Base-by-base conservation (phyloP, 768 basidiomycete species). In the Suillus occidentalis region DNA sequence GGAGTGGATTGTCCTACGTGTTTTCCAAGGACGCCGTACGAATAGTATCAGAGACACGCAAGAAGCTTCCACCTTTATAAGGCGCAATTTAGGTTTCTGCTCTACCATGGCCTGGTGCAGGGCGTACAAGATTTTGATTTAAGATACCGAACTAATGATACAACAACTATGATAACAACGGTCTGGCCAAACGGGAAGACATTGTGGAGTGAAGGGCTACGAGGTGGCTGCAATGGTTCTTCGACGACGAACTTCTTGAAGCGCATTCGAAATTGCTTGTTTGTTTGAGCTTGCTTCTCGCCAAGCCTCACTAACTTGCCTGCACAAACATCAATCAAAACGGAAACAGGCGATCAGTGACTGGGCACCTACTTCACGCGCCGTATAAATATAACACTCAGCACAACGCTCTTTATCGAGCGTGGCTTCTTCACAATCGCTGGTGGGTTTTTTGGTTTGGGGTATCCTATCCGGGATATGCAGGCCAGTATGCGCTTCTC, bases 1-100 rank as follows among this genome's bases (percentile, higher is more conserved):
- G 91, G 89, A 96, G 94, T 69, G 97, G 97, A 13, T 71, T 91
- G 56, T 92, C 91, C 22, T 94, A 94, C 71, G 69, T 94, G 7
- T 89, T 91, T 71, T 86, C 88, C 8, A 91, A 88, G 72, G 83
- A 89, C 66, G 90, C 89, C 0, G 88, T 94, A 50, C 86, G 86
- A 43, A 75, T 94, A 53, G 66, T 90, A 28, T 79, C 83, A 39
- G 71, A 78, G 67, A 72, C 73, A 36, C 75, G 72, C 28, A 73
- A 78, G 14, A 78, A 73, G 65, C 68, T 71, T 6, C 77, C 73
- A 4, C 71, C 70, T 22, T 69, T 69, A 43, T 47, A 70, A 42
- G 12, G 6, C 28, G 40, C 28, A 2, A 28, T 28, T 59, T 5
- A 28, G 28, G 39, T 18, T 40, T 40, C 22, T 9, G 57, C 18